Base-by-base conservation (phyloP, 2,329 filamentous ascomycete genomes). In the Rutstroemia sydowiana region DNA sequence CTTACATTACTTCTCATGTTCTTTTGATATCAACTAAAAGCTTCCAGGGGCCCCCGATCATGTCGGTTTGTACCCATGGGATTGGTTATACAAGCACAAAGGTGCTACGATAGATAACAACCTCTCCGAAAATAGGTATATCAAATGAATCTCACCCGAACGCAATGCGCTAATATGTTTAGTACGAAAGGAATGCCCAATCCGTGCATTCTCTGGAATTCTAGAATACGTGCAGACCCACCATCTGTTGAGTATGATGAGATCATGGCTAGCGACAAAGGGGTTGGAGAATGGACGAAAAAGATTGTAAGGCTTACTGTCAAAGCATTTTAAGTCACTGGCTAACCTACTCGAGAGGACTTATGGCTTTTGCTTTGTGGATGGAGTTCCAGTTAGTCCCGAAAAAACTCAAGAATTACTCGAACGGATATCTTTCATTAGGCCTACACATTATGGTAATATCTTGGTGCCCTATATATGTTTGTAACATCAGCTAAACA, bases 401-500 rank as follows among this genome's bases (percentile, higher is more conserved):
- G 75, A 84, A 57, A 77, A 83, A 5, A 96, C 91, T 0, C 70
- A 92, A 68, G 66, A 72, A n/a, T 74, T 96, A 1, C 74, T 97
- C 2, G 78, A 88, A 63, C 81, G 82, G 50, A 95, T 98, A 57
- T 81, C 89, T 0, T 92, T 92, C 57, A 91, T 97, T 61, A 81
- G 91, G 16, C 76, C 85, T 55, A 98, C 93, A 0, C 93, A 97
- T 66, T 98, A 97, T 68, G 92, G 88, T 72, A 81, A 28, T 71
- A 14, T 14, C 31, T 42, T 18, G 16, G 5, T 5, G 32, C 9
- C 1, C 2, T 13, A 10, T 20, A 10, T 13, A 32, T 44, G 5
- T 48, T 16, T 1, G 10, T 26, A 3, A n/a, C 57, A 46, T 41
- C 13, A 48, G 46, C 54, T 58, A 34, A 60, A 23, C n/a, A 20